Evolutionary conservation across 345 rosid genomes (phyloP).

Genomic region (Citrus unshiu): DNA sequence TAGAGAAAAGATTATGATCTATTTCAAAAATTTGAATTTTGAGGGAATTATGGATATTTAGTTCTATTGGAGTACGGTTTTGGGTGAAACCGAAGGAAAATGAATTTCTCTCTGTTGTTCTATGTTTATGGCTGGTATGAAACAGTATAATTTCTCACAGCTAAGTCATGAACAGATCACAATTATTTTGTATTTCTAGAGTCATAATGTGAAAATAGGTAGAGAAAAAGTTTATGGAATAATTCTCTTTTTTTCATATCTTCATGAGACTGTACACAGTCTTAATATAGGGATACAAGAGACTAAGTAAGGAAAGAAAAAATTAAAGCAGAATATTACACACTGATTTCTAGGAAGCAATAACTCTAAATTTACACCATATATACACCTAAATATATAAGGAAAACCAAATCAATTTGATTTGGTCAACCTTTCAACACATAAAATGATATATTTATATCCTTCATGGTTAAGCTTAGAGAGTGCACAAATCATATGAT

Average conservation of each 20-base stretch:
- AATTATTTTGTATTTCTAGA: neutral
- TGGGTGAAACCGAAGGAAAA: neutral
- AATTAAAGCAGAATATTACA: too few species aligned
- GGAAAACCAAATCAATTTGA: too few species aligned
- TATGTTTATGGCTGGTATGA: neutral
- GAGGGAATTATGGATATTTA: neutral
- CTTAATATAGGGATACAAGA: too few species aligned
- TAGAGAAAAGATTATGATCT: neutral
- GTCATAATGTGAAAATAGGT: neutral
- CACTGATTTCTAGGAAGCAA: too few species aligned
- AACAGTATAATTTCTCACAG: neutral
- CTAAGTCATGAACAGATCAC: neutral
- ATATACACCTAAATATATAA: too few species aligned
- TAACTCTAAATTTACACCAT: too few species aligned
- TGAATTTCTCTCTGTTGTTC: neutral
- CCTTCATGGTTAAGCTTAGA: neutral
- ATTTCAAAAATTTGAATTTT: neutral
- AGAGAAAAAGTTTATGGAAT: too few species aligned
- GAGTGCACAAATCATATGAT: neutral
- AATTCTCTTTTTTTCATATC: too few species aligned
- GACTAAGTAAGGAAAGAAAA: too few species aligned
- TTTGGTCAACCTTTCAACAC: too few species aligned
- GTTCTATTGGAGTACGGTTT: neutral
- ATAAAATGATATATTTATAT: neutral
- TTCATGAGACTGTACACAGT: too few species aligned